These are phyloP conservation scores for Trichoderma sp. DNA, from an alignment of 2,329 filamentous ascomycete species.

Conservation along the genomic window DNA sequence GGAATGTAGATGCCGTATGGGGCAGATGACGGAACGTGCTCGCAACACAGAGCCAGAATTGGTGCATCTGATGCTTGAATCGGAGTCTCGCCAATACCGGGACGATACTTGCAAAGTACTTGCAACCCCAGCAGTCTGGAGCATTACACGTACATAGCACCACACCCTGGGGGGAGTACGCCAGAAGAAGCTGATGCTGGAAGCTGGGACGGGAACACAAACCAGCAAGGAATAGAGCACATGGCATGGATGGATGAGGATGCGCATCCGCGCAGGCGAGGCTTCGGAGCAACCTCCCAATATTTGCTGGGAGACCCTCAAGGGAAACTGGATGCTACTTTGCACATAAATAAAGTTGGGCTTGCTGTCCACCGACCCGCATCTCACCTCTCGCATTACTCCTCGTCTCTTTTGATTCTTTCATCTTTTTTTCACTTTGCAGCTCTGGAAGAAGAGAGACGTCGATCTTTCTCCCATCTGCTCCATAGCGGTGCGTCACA, in stretches of 20 bases:
- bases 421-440: not conserved
- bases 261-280: constrained; percentile 4
- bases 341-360: constrained; percentile 26
- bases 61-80: constrained; percentile 1
- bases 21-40: not conserved
- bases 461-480: constrained; percentile 3
- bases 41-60: not conserved
- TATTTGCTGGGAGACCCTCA: not conserved
- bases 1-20: not conserved
- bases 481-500: constrained; percentile 3
- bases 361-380: constrained; percentile 16
- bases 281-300: constrained; percentile 22
- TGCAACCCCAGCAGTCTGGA: not conserved
- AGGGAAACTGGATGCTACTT: not conserved
- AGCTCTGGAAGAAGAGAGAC: not conserved
- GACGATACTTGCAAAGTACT: not conserved
- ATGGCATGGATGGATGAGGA: constrained; percentile 19
- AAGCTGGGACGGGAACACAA: constrained; percentile 8
- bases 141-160: not conserved
- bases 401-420: not conserved
- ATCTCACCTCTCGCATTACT: constrained; percentile 8
- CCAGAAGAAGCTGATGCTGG: constrained; percentile 12
- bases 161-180: not conserved
- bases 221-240: not conserved
- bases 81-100: not conserved